A percentile compares a stretch with the other conserved stretches of the same genome.
These are phyloP conservation scores for Ensete ventricosum DNA, from an alignment of 176 grass and related monocot species.

Conservation along the genomic window DNA sequence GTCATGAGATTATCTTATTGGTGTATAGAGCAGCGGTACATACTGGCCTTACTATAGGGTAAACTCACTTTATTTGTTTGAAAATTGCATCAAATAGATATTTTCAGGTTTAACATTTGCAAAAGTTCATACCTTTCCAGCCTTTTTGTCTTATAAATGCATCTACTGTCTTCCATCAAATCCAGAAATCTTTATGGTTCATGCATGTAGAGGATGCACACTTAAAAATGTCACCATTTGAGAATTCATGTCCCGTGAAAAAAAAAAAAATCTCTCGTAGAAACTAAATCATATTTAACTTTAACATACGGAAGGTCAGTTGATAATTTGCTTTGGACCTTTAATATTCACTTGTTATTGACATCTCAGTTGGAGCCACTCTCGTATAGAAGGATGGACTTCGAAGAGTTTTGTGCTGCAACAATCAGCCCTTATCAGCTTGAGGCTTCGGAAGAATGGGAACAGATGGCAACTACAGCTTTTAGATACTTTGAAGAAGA, in stretches of 20 bases:
- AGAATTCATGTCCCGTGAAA: no score
- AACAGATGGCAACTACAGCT: constrained; percentile 71
- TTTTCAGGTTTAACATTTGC: background rate
- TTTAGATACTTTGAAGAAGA: constrained; percentile 88
- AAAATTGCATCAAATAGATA: no score
- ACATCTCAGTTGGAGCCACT: constrained; percentile 81
- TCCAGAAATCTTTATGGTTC: background rate
- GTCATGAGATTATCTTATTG: no score
- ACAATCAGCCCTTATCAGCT: constrained; percentile 94
- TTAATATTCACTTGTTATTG: constrained; percentile 12
- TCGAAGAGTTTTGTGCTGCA: constrained; percentile 80
- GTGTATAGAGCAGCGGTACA: no score
- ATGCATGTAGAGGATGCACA: no score
- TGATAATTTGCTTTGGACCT: no score
- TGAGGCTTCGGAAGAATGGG: constrained; percentile 73
- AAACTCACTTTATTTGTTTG: background rate
- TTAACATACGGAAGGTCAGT: no score
- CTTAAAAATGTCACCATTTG: no score
- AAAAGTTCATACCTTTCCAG: background rate
- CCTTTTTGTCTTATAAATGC: background rate
- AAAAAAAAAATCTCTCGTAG: no score
- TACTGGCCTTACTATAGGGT: background rate
- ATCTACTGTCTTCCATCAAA: background rate
- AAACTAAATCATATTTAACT: no score
- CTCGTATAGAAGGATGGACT: constrained; percentile 91